phyloP scores from a whole-genome alignment of 441 rosid genomes.

The Hura crepitans region DNA sequence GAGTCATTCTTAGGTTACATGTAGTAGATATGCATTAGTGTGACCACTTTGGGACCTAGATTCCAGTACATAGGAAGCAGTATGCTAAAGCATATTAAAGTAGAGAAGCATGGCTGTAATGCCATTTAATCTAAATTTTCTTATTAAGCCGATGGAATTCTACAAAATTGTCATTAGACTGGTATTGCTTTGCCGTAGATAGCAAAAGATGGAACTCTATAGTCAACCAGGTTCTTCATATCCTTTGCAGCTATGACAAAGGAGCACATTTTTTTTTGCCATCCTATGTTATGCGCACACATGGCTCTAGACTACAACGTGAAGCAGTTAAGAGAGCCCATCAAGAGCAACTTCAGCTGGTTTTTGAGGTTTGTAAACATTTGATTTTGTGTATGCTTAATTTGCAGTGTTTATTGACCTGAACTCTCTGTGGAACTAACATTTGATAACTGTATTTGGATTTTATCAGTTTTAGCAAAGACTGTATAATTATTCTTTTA shows the following conservation, averaged over 20 bases:
- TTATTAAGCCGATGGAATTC: too few species aligned
- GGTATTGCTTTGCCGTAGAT: too few species aligned
- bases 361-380: conserved; percentile 66
- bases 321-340: conserved; percentile 69
- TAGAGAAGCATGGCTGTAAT: too few species aligned
- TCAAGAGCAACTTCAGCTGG: conserved; percentile 50
- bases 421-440: not conserved
- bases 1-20: too few species aligned
- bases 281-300: conserved; percentile 86
- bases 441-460: conserved; percentile 10
- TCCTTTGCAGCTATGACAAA: conserved; percentile 66
- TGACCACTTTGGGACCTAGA: too few species aligned
- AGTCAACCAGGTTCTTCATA: conserved; percentile 15
- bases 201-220: too few species aligned
- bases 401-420: conserved; percentile 4
- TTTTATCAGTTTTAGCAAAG: conserved; percentile 12
- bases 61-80: too few species aligned
- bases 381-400: conserved; percentile 16
- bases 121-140: too few species aligned
- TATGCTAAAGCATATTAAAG: too few species aligned
- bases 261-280: conserved; percentile 87
- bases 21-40: too few species aligned
- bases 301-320: conserved; percentile 80
- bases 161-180: too few species aligned
- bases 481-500: conserved; percentile 15